Evolutionary conservation across 2,329 filamentous ascomycete species (phyloP).

Genomic region (Fusarium nematophilum): DNA sequence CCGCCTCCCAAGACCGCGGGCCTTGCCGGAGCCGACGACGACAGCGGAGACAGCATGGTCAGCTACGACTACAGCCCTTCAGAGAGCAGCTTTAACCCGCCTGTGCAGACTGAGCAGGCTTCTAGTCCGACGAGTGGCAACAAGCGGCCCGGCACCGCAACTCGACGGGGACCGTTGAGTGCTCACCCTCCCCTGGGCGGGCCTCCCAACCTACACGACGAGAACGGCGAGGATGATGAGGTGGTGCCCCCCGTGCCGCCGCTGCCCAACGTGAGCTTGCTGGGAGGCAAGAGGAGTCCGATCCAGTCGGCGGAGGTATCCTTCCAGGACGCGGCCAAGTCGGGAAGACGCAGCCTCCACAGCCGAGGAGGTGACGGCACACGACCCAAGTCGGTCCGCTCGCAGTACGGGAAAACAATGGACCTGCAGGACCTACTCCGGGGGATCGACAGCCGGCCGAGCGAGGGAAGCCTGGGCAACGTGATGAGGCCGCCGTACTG

Average conservation of each 20-base stretch:
- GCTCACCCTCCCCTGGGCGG: constrained; percentile 55
- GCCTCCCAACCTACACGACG: constrained; percentile 44
- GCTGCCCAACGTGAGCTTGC: constrained; percentile 55
- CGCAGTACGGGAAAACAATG: constrained; percentile 50
- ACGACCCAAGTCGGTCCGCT: constrained; percentile 48
- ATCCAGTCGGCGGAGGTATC: constrained; percentile 44
- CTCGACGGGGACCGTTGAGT: constrained; percentile 55
- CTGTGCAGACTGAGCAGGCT: constrained; percentile 46
- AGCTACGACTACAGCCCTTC: constrained; percentile 77
- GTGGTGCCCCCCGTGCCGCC: constrained; percentile 68
- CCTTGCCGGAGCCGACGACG: constrained; percentile 56
- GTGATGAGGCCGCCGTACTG: constrained; percentile 63
- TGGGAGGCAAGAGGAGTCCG: constrained; percentile 46
- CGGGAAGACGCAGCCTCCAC: constrained; percentile 51
- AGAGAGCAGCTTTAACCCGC: constrained; percentile 70
- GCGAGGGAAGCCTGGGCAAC: constrained; percentile 59
- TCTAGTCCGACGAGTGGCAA: constrained; percentile 45
- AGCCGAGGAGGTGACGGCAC: constrained; percentile 57
- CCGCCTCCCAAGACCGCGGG: constrained; percentile 53
- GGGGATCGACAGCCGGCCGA: constrained; percentile 61
- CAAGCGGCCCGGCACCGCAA: constrained; percentile 50
- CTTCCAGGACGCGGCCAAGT: constrained; percentile 52
- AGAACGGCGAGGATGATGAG: constrained; percentile 49
- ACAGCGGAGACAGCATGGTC: constrained; percentile 75
- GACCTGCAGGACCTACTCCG: constrained; percentile 62